Evolutionary conservation across 345 rosid genomes (phyloP).

Genomic region (Gossypium ekmanianum): DNA sequence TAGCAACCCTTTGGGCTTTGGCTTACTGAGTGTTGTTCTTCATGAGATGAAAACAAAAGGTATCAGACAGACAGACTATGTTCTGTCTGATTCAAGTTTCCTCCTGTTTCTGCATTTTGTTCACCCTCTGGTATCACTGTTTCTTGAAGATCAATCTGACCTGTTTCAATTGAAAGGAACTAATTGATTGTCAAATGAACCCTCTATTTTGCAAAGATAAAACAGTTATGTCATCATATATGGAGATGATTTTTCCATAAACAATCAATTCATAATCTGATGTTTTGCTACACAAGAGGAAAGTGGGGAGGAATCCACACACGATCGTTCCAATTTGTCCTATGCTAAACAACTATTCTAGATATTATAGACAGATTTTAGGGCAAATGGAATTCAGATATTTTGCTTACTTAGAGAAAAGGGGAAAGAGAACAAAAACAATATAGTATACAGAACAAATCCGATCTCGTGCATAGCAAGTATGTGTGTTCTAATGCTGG

Average conservation of each 20-base stretch:
- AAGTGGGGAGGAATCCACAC: background rate
- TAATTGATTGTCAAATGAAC: background rate
- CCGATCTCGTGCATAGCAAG: background rate
- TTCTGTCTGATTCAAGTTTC: constrained; percentile 33
- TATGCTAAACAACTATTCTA: background rate
- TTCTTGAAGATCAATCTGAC: constrained; percentile 71
- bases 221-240: background rate
- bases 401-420: too few relatives aligned
- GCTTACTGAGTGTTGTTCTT: constrained; percentile 11
- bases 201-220: background rate
- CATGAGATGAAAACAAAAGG: constrained; percentile 4
- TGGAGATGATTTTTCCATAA: background rate
- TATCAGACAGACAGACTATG: background rate
- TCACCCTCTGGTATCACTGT: constrained; percentile 44
- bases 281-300: background rate
- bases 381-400: background rate
- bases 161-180: constrained; percentile 33
- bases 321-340: background rate
- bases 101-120: constrained; percentile 37
- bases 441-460: too few relatives aligned
- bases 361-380: background rate
- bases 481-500: background rate
- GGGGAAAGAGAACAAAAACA: too few relatives aligned
- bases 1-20: background rate
- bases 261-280: background rate